Evolutionary conservation across 2,329 filamentous ascomycete species (phyloP).

Genomic region (Fusarium subglutinans): DNA sequence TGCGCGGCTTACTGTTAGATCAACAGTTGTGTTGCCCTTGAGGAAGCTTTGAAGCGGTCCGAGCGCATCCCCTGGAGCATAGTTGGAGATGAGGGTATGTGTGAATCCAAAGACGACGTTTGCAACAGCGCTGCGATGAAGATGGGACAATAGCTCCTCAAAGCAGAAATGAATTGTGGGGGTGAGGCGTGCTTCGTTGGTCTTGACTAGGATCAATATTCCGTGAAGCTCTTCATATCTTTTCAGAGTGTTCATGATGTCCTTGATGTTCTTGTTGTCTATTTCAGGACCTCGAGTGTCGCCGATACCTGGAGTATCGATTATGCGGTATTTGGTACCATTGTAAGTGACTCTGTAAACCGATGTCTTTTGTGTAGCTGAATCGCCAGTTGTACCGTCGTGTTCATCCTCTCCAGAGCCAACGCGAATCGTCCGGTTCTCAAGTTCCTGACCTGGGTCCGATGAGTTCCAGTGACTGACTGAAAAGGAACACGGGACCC

Average conservation of each 20-base stretch:
- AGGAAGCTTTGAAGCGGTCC: constrained; percentile 1
- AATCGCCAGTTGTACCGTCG: constrained; percentile 14
- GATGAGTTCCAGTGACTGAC: neutral
- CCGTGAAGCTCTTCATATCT: constrained; percentile 25
- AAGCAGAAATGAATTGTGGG: constrained; percentile 23
- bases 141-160: constrained; percentile 4
- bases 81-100: constrained; percentile 12
- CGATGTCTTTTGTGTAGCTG: constrained; percentile 11
- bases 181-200: constrained; percentile 8
- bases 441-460: neutral
- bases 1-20: neutral
- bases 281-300: constrained; percentile 19
- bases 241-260: constrained; percentile 5
- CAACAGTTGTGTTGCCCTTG: neutral
- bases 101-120: constrained; percentile 34
- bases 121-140: constrained; percentile 18
- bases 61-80: constrained; percentile 5
- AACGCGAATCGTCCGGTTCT: constrained; percentile 7
- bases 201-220: constrained; percentile 22
- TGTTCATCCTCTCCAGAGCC: constrained; percentile 17
- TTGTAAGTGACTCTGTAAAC: constrained; percentile 2
- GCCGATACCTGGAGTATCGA: constrained; percentile 27
- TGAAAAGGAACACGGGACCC: constrained; percentile 29
- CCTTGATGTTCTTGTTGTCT: constrained; percentile 22
- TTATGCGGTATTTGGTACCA: neutral